These are phyloP conservation scores for Backusella macrospora DNA, from an alignment of 192 early-diverging fungal species.

Conservation along the genomic window DNA sequence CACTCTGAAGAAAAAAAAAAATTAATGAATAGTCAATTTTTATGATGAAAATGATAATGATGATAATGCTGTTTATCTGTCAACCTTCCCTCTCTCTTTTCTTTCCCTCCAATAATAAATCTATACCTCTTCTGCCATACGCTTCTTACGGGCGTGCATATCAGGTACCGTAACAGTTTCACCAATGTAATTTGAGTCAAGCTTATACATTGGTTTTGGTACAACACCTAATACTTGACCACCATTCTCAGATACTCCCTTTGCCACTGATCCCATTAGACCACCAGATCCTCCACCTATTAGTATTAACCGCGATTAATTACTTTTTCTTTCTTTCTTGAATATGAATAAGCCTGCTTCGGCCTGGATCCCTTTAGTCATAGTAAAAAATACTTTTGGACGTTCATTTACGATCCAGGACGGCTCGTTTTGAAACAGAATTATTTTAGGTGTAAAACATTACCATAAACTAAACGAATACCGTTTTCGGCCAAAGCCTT, in stretches of 20 bases:
- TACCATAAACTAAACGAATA: slow-evolving; percentile 71
- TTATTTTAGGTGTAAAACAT: neutral
- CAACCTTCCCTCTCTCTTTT: neutral
- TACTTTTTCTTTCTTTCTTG: neutral
- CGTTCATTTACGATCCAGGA: too few species aligned
- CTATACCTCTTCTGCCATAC: slow-evolving; percentile 67
- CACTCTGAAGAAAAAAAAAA: slow-evolving; percentile 30
- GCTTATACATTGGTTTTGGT: slow-evolving; percentile 62
- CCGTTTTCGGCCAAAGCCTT: slow-evolving; percentile 53
- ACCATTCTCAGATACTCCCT: slow-evolving; percentile 55
- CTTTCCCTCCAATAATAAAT: neutral
- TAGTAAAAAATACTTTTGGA: too few species aligned
- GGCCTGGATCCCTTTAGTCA: too few species aligned
- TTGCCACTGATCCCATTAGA: slow-evolving; percentile 86
- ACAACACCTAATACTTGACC: slow-evolving; percentile 78
- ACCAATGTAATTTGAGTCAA: slow-evolving; percentile 37
- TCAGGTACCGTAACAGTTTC: slow-evolving; percentile 69
- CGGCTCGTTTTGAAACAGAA: too few species aligned
- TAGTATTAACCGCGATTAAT: neutral
- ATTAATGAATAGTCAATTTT: neutral
- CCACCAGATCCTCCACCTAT: slow-evolving; percentile 65
- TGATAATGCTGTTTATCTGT: too few species aligned
- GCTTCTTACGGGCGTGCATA: slow-evolving; percentile 84
- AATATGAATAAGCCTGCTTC: neutral
- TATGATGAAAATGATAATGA: neutral